Base-by-base conservation (phyloP, 257 asterid genomes). In the Plectranthus barbatus region DNA sequence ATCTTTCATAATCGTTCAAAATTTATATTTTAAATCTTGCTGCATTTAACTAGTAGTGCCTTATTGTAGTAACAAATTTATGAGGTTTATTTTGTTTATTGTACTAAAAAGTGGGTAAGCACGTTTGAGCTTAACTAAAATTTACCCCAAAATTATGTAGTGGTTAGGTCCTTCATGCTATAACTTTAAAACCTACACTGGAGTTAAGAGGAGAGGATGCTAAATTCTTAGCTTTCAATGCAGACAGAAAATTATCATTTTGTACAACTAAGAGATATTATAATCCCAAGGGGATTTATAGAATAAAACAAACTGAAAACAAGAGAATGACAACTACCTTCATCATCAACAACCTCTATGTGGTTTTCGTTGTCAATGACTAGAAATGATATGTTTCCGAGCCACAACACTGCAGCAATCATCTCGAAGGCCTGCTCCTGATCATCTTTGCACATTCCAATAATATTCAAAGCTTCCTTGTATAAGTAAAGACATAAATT, bases 381-480 rank as follows among this genome's bases (percentile, higher is more conserved):
- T 50, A 62, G 74, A 78, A 93, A 93, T 8, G 95, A 79, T 66
- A 90, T 87, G 83, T 93, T 87, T 62, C 99, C 99, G 74, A 93
- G 78, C 99, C 99, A 93, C 72, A 93, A 72, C 60, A 93, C 91
- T 31, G 97, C 91, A 72, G 97, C 89, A 75, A 87, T 83, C 91
- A 90, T 81, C 82, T 78, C 86, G 69, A 93, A 87, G 69, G 72
- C 79, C 36, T 77, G 86, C 69, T 85, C 90, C 73, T 90, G 96
- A 48, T 84, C 86, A 47, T 83, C 92, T 73, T 83, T 75, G 82
- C 80, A 75, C 72, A 93, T 85, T 79, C 77, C 55, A 48, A 82
- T 60, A 51, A 80, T 70, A 70, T 75, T 65, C 31, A 93, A 73
- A 52, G 97, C 99, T 68, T 74, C 96, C 99, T 93, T 75, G 72